phyloP scores from a whole-genome alignment of 139 green algal genomes.

The Picochlorum sp. region DNA sequence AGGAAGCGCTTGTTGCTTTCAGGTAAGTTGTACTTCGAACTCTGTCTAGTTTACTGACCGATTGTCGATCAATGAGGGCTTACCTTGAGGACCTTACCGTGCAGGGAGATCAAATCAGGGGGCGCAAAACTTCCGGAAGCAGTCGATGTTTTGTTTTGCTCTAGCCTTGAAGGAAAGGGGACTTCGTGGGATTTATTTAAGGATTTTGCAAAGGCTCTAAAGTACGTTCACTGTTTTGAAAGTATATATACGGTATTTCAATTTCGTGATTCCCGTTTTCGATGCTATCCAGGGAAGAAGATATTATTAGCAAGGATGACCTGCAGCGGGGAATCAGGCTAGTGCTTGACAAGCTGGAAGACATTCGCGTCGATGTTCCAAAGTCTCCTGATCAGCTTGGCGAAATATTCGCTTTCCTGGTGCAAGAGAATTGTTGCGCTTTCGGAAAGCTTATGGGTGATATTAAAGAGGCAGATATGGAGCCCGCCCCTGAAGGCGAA shows the following conservation, averaged over 20 bases:
- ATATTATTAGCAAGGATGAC: background rate
- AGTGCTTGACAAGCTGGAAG: constrained; percentile 19
- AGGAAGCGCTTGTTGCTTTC: constrained; percentile 6
- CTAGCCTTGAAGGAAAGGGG: constrained; percentile 12
- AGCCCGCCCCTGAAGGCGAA: constrained; percentile 13
- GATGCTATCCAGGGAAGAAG: background rate
- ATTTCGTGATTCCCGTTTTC: background rate
- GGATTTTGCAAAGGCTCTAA: constrained; percentile 5
- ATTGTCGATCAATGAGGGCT: no score
- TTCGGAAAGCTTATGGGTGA: constrained; percentile 11
- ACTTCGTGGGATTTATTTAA: constrained; percentile 8
- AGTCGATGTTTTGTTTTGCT: constrained; percentile 16
- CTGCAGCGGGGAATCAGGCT: constrained; percentile 1
- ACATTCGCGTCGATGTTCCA: constrained; percentile 22
- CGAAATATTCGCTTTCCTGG: constrained; percentile 15
- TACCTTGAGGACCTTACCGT: no score
- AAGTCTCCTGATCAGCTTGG: constrained; percentile 27
- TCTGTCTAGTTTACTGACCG: no score
- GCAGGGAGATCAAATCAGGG: constrained; percentile 12
- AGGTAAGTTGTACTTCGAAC: no score
- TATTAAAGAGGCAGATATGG: constrained; percentile 18
- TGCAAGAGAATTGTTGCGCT: constrained; percentile 7
- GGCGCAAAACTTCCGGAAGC: constrained; percentile 2
- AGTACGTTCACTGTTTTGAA: background rate
- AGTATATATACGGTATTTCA: background rate